A percentile compares a stretch with the other conserved stretches of the same genome.
These are phyloP conservation scores for Sporothrix phasma DNA, from an alignment of 2,329 filamentous ascomycete species.

Conservation along the genomic window DNA sequence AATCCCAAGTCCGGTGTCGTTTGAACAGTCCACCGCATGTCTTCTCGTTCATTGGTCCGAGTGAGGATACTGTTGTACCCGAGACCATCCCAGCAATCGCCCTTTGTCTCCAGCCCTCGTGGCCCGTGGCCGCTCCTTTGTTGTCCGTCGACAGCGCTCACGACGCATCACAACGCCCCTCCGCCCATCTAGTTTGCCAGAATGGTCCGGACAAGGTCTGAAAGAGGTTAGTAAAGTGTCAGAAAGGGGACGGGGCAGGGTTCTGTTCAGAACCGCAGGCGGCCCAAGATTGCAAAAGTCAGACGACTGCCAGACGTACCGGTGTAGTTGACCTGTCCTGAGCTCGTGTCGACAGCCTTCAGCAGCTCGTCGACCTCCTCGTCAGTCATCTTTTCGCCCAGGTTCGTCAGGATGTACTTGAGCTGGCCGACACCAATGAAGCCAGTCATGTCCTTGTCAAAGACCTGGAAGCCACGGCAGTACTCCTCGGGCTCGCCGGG, in stretches of 20 bases:
- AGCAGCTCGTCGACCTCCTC: conserved; percentile 98
- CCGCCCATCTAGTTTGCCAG: conserved; percentile 57
- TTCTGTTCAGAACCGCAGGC: neutral
- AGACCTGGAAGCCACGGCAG: conserved; percentile 97
- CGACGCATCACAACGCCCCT: neutral
- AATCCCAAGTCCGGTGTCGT: conserved; percentile 3
- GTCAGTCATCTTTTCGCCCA: conserved; percentile 98
- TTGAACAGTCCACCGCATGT: neutral
- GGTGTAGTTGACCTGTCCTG: conserved; percentile 94
- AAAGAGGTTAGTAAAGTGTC: neutral
- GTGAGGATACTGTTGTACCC: neutral
- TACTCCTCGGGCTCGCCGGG: conserved; percentile 97
- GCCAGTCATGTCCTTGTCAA: conserved; percentile 97
- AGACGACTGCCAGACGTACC: conserved; percentile 44
- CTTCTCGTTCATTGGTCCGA: too few relatives aligned
- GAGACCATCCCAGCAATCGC: neutral
- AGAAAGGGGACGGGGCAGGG: neutral
- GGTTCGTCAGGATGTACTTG: conserved; percentile 93
- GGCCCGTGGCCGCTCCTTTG: neutral
- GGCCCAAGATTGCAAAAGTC: neutral
- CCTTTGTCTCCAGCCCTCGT: neutral
- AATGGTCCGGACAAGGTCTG: conserved; percentile 77
- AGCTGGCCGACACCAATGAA: conserved; percentile 97
- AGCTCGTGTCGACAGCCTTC: conserved; percentile 94
- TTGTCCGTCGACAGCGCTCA: neutral